Evolutionary conservation across 2,329 filamentous ascomycete genomes (phyloP), one percentile per base, ranked within the genome.

Genomic region (Gliomastix tumulicola): DNA sequence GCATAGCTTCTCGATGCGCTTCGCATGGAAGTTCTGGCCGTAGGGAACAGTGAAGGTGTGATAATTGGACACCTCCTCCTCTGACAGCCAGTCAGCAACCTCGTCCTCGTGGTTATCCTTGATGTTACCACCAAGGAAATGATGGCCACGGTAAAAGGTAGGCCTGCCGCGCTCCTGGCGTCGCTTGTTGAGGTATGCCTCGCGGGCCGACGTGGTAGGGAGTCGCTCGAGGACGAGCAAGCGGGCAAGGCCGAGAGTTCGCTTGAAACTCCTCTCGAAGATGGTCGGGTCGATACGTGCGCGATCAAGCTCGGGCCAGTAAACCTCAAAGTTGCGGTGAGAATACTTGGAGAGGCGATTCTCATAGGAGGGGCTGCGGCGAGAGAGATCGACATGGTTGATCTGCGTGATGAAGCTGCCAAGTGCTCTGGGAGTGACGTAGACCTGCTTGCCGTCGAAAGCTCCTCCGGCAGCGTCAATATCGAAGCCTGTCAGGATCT

Each of bases 401-500:
- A 78, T 71, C 57, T 94, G 88, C 1, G 85, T 90, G 52, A 90
- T 81, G 56, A 83, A 90, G 9, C 86, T 82, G 31, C 77, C 78
- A 12, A 94, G 56, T 3, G 87, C 87, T 39, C 88, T 74, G 3
- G 88, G 88, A 4, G 82, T 80, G 18, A 79, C 79, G 51, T 82
- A 94, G 15, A 94, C 86, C 50, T 92, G 83, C 16, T 74, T 72
- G 23, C 88, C 88, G 54, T 92, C 79, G 47, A 84, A 94, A 4
- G 85, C 86, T 18, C 79, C 83, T 42, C 86, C 86, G 1, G 85
- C 83, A 53, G 83, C 88, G 53, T 92, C 87, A 34, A 94, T 87
- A 48, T 94, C 88, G 48, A 94, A 94, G 0, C 88, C 88, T 4
- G 87, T 88, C 18, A 94, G 69, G 23, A 94, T 89, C 55, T 94